Evolutionary conservation across 768 basidiomycete species (phyloP), one percentile per base, ranked within the genome.

Genomic region (Scleroderma citrinum): DNA sequence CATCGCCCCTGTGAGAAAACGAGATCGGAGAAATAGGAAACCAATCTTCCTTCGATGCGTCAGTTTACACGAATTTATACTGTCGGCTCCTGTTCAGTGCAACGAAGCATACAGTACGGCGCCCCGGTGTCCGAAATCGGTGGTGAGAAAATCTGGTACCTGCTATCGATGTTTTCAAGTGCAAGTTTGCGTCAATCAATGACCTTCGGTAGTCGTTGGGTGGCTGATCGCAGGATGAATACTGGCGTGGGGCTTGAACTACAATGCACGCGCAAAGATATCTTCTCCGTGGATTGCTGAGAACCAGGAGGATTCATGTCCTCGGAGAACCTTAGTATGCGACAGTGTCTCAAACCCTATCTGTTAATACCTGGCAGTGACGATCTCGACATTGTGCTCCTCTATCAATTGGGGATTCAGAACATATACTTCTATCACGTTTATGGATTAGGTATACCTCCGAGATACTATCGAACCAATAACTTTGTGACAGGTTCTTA

Each of bases 71-170:
- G 44, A 32, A 42, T 53, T 53, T 54, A 62, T 55, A 53, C 41
- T 26, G 41, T 31, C 39, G 42, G 31, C 26, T 29, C 26, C 46
- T 52, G 29, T 42, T 13, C 44, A 46, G 39, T 43, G 46, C 46
- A 45, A 48, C 51, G 50, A 48, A 38, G 53, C 43, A 21, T 31
- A 40, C 40, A 10, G 26, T 17, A 48, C 32, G 39, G 23, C 14
- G 26, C 26, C 46, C 46, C 47, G 53, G 32, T 21, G 39, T 56
- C 56, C 49, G 59, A 46, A 51, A 19, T 24, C 7, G n/a, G n/a
- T 36, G 46, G 6, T 12, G 14, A 2, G 38, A 39, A 13, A 42
- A 7, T 3, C 23, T 31, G n/a, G 2, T 34, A 29, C 26, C 16
- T 47, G 10, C 24, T 24, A 13, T 16, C 16, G 24, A 16, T 5